A percentile compares a stretch with the other conserved stretches of the same genome.
Conservation (phyloP, 768 basidiomycete genomes). For the Termitomyces bulborhizus region DNA sequence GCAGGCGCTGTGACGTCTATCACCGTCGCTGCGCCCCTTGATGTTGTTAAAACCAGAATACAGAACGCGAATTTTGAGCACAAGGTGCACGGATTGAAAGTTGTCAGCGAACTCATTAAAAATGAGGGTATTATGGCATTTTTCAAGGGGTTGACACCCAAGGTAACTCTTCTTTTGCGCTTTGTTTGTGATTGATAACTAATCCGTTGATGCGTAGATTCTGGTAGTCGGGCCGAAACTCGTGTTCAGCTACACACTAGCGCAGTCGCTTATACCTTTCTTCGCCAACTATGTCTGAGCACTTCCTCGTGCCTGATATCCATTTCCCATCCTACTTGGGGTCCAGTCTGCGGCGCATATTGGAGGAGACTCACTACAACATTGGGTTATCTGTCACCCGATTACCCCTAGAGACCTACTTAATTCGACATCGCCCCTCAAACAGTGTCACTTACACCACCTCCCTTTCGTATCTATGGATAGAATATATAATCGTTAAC, state of each 20-base stretch:
- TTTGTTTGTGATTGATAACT: not conserved
- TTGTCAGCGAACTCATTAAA: constrained; percentile 79
- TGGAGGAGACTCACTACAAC: not conserved
- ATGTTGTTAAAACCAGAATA: constrained; percentile 95
- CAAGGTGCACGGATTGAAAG: constrained; percentile 73
- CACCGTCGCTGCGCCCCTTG: constrained; percentile 92
- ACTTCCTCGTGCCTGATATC: not conserved
- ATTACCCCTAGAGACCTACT: not conserved
- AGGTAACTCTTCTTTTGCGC: constrained; percentile 41
- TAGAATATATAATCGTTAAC: not conserved
- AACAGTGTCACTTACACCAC: not conserved
- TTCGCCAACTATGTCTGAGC: constrained; percentile 78
- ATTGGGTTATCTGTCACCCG: not conserved
- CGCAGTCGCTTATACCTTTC: constrained; percentile 90
- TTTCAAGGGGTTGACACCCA: constrained; percentile 97
- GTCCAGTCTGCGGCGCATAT: not conserved
- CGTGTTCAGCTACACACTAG: constrained; percentile 96
- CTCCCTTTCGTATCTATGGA: not conserved
- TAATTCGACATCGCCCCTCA: not conserved
- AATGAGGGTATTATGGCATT: constrained; percentile 81
- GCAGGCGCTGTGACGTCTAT: constrained; percentile 94
- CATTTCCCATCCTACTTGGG: not conserved
- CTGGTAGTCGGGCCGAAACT: constrained; percentile 96
- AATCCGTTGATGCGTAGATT: constrained; percentile 42
- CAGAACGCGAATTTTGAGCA: constrained; percentile 97